Percentiles rank a stretch among this genome's conserved stretches.
Conservation (phyloP, 2,329 filamentous ascomycete species). For the Thielaviopsis punctulata region DNA sequence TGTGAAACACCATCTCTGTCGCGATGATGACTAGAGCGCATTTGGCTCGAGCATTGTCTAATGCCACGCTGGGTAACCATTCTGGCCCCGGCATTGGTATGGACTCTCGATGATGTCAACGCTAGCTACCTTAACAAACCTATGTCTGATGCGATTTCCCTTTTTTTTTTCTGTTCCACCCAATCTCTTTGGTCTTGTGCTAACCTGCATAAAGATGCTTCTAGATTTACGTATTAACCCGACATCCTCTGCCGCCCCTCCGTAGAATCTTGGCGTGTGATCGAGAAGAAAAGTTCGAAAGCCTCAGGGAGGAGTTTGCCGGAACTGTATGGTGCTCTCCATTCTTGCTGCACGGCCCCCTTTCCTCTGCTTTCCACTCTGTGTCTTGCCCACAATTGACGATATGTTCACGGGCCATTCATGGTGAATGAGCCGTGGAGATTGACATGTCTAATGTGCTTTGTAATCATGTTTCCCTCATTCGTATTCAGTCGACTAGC, state of each 20-base stretch:
- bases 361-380: background rate
- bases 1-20: slow-evolving; percentile 12
- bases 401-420: background rate
- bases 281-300: slow-evolving; percentile 71
- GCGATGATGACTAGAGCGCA: slow-evolving; percentile 99
- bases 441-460: slow-evolving; percentile 6
- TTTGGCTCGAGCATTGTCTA: slow-evolving; percentile 98
- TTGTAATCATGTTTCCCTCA: background rate
- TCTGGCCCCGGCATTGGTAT: slow-evolving; percentile 47
- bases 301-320: slow-evolving; percentile 63
- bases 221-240: slow-evolving; percentile 3
- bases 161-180: background rate
- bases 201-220: slow-evolving; percentile 6
- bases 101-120: slow-evolving; percentile 92
- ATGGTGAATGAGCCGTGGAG: background rate
- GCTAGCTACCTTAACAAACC: slow-evolving; percentile 79
- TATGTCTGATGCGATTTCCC: slow-evolving; percentile 55
- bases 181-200: background rate
- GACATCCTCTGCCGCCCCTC: background rate
- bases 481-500: background rate
- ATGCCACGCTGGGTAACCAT: slow-evolving; percentile 48
- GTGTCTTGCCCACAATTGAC: background rate
- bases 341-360: slow-evolving; percentile 13
- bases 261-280: slow-evolving; percentile 88
- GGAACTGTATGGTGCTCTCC: slow-evolving; percentile 50